phyloP scores from a whole-genome alignment of 139 green algal species.

The Choricystis sp. region DNA sequence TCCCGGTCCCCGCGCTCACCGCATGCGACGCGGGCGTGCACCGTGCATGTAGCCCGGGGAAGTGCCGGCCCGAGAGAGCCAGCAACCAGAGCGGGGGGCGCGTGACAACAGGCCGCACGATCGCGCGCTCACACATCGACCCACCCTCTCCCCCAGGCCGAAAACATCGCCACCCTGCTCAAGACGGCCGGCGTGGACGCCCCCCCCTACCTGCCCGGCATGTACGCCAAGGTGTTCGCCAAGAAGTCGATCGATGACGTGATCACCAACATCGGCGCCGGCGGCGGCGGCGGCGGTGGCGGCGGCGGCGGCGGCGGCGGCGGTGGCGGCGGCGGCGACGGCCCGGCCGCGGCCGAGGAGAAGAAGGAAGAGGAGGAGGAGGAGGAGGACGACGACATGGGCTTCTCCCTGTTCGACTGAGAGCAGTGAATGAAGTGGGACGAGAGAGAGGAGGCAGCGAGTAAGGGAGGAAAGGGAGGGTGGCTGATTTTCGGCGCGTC shows the following conservation, averaged over 20 bases:
- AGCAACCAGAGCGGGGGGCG: background rate
- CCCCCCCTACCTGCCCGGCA: constrained; percentile 88
- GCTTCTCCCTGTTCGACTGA: constrained; percentile 75
- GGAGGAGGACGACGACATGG: constrained; percentile 76
- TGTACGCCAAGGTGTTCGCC: constrained; percentile 94
- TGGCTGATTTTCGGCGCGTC: too few species aligned
- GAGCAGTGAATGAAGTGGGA: too few species aligned
- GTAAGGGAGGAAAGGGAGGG: too few species aligned
- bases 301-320: constrained; percentile 41
- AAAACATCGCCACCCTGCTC: constrained; percentile 83
- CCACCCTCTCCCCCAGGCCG: constrained; percentile 28
- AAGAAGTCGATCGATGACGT: constrained; percentile 88
- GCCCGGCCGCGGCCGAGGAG: constrained; percentile 38
- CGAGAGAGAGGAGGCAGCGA: too few species aligned
- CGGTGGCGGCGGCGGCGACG: constrained; percentile 27
- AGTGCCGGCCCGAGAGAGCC: background rate
- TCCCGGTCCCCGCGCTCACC: too few species aligned
- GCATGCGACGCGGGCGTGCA: too few species aligned
- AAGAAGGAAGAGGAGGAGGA: constrained; percentile 66
- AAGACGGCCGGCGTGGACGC: constrained; percentile 79
- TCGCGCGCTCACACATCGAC: background rate
- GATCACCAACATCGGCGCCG: constrained; percentile 90
- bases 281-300: constrained; percentile 30
- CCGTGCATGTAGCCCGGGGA: too few species aligned
- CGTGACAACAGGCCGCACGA: background rate